Base-by-base conservation (phyloP, 2,329 filamentous ascomycete genomes). In the Aureobasidium sp. region DNA sequence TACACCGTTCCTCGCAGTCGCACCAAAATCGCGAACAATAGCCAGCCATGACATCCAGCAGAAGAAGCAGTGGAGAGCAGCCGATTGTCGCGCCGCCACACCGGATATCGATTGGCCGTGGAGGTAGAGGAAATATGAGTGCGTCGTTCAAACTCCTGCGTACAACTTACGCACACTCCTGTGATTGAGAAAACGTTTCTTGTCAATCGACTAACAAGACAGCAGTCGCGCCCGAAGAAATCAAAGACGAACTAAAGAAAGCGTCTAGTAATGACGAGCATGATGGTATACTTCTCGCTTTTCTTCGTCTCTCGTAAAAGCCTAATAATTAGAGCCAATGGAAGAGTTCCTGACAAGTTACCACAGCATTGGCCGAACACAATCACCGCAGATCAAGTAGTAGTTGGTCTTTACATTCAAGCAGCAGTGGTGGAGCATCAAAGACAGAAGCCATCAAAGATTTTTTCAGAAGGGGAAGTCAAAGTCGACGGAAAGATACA, bases 61-160 rank as follows among this genome's bases (percentile, higher is more conserved):
- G 37, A 31, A 40, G 37, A 3, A 54, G 37, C 24, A 54, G 35
- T 24, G 29, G 29, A 19, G 54, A 59, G 22, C 35, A 57, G 22
- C 11, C 40, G 17, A 44, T 22, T 1, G 27, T 54, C 5, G 6
- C 45, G 1, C 45, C 39, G 5, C 27, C 53, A 8, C 39, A 57
- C 15, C 39, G 40, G 2, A 19, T 59, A 2, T 39, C 54, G 0
- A 48, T 59, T 6, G 54, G 54, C 5, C 24, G 54, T 11, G 54
- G 54, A 27, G 54, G 54, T 1, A 9, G 17, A 39, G 54, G 54
- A 39, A 59, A 59, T 9, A 47, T 59, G 54, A 59, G 54, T 59
- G 17, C 19, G 54, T 29, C 11, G 8, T 24, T 17, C 5, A 8
- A 12, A 33, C 11, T 1, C 31, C 31, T 12, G 3, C 9, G 2